A percentile compares a stretch with the other conserved stretches of the same genome.
These are phyloP conservation scores for Dactylis glomerata DNA, from an alignment of 176 grass and related monocot genomes.

Conservation along the genomic window DNA sequence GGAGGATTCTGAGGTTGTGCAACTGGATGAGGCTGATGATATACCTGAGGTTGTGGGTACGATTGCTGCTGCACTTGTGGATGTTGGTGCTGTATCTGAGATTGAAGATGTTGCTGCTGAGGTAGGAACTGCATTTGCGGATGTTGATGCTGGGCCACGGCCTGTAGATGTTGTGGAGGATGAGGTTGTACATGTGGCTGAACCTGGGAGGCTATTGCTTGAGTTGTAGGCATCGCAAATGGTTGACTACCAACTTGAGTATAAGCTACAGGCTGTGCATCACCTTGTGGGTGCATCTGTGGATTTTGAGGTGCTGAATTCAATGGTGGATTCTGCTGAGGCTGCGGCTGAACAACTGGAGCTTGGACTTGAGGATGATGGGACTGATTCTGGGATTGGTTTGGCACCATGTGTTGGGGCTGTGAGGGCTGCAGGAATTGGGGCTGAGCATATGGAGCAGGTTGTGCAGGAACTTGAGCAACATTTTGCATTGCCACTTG, in stretches of 20 bases:
- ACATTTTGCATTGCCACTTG: constrained; percentile 38
- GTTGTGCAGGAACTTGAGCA: constrained; percentile 45
- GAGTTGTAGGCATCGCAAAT: constrained; percentile 42
- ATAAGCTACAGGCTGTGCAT: constrained; percentile 44
- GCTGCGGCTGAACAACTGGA: constrained; percentile 39
- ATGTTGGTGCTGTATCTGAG: constrained; percentile 43
- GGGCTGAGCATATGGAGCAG: constrained; percentile 46
- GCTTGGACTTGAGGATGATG: constrained; percentile 32
- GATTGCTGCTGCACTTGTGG: constrained; percentile 45
- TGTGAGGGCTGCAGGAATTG: constrained; percentile 40
- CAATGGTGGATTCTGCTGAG: constrained; percentile 40
- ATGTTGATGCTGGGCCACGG: constrained; percentile 38
- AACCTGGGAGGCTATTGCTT: constrained; percentile 26
- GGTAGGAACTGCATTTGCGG: constrained; percentile 39
- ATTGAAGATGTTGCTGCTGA: constrained; percentile 45
- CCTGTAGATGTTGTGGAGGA: constrained; percentile 38
- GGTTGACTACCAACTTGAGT: constrained; percentile 46
- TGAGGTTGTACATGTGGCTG: constrained; percentile 41
- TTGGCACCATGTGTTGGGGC: constrained; percentile 34
- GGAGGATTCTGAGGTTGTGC: constrained; percentile 52
- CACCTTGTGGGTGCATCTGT: constrained; percentile 42
- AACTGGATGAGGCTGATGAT: constrained; percentile 43
- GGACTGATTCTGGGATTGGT: constrained; percentile 30
- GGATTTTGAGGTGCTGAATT: constrained; percentile 48
- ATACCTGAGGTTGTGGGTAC: constrained; percentile 52